phyloP scores from a whole-genome alignment of 345 rosid genomes.

The Passiflora organensis region DNA sequence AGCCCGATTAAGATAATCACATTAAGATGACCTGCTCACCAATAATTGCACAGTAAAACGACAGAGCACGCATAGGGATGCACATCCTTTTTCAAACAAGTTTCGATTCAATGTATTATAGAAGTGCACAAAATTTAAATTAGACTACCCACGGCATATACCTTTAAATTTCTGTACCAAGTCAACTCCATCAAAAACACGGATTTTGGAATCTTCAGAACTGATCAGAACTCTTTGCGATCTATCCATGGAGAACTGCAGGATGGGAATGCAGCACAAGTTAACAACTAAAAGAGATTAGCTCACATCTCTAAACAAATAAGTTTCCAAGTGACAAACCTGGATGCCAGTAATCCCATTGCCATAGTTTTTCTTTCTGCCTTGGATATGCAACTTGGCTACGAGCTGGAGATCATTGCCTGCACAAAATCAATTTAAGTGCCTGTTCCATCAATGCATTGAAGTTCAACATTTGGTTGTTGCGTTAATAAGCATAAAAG shows the following conservation, averaged over 20 bases:
- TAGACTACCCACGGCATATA: no score
- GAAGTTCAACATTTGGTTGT: not conserved
- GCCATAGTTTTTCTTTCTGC: slow-evolving; percentile 42
- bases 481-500: not conserved
- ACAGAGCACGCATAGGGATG: no score
- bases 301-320: not conserved
- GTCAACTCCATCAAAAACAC: slow-evolving; percentile 53
- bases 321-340: slow-evolving; percentile 33
- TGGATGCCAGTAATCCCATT: slow-evolving; percentile 66
- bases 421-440: slow-evolving; percentile 12
- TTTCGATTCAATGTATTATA: slow-evolving; percentile 17
- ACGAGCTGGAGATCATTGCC: slow-evolving; percentile 44
- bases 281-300: not conserved
- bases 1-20: slow-evolving; percentile 5
- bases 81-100: slow-evolving; percentile 2
- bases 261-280: slow-evolving; percentile 8
- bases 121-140: not conserved
- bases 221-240: slow-evolving; percentile 55
- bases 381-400: slow-evolving; percentile 40
- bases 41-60: slow-evolving; percentile 8
- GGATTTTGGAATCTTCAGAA: slow-evolving; percentile 70
- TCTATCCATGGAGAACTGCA: slow-evolving; percentile 55
- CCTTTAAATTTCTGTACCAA: slow-evolving; percentile 67
- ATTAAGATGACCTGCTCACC: not conserved
- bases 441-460: not conserved